phyloP scores from a whole-genome alignment of 495 filamentous ascomycete genomes.

The Talaromyces ruber region DNA sequence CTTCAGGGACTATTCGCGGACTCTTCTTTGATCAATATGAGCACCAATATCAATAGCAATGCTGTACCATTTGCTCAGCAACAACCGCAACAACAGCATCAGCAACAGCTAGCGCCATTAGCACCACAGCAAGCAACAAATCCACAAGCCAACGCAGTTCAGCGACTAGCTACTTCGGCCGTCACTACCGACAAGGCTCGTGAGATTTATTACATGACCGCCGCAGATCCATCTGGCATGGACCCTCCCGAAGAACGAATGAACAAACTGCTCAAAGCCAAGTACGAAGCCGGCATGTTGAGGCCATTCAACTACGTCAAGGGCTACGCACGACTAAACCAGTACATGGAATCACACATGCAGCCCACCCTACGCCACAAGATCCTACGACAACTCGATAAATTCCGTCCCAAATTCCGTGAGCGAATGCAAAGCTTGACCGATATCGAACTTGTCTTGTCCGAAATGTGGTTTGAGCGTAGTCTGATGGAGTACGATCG shows the following conservation, averaged over 20 bases:
- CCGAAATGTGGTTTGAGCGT: slow-evolving; percentile 98
- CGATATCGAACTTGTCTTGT: slow-evolving; percentile 84
- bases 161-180: slow-evolving; percentile 45
- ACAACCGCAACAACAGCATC: slow-evolving; percentile 12
- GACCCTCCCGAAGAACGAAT: slow-evolving; percentile 90
- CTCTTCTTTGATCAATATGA: slow-evolving; percentile 44
- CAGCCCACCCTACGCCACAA: slow-evolving; percentile 69
- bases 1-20: slow-evolving; percentile 47
- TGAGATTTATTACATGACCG: slow-evolving; percentile 91
- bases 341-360: slow-evolving; percentile 86
- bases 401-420: slow-evolving; percentile 90
- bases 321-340: slow-evolving; percentile 79
- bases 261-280: slow-evolving; percentile 89
- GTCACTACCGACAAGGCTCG: slow-evolving; percentile 71
- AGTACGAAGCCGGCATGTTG: slow-evolving; percentile 87
- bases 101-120: slow-evolving; percentile 20
- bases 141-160: slow-evolving; percentile 46
- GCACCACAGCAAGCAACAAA: slow-evolving; percentile 30
- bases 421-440: slow-evolving; percentile 87
- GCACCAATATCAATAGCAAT: slow-evolving; percentile 20
- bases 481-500: slow-evolving; percentile 95
- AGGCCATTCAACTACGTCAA: slow-evolving; percentile 98
- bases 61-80: slow-evolving; percentile 27
- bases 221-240: slow-evolving; percentile 87
- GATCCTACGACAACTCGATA: slow-evolving; percentile 82